Conservation (phyloP, 1,139 yeast species). For the Blastobotrys capitulatus region DNA sequence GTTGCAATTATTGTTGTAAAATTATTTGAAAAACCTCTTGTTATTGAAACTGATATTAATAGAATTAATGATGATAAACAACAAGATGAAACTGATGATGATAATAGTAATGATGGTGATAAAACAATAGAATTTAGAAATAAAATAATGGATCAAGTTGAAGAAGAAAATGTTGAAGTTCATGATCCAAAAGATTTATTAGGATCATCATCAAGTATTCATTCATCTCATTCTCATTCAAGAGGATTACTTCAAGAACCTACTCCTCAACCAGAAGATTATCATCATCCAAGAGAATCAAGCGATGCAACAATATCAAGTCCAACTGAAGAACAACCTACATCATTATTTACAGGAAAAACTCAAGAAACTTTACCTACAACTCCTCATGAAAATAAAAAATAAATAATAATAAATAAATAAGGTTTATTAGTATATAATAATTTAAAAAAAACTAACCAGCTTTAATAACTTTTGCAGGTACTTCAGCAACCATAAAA, state of each 20-base stretch:
- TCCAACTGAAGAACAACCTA: not conserved
- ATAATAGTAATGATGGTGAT: not conserved
- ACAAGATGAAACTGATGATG: not conserved
- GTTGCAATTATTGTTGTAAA: slow-evolving; percentile 15
- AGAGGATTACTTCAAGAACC: slow-evolving; percentile 1
- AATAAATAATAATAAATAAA: not conserved
- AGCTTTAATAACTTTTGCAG: slow-evolving; percentile 24
- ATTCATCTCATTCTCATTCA: not conserved
- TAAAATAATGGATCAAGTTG: not conserved
- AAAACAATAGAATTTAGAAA: not conserved
- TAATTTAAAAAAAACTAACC: slow-evolving; percentile 12
- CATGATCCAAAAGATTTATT: slow-evolving; percentile 2
- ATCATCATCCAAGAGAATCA: not conserved
- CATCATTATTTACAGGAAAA: not conserved
- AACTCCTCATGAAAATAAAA: not conserved
- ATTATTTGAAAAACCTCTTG: not conserved
- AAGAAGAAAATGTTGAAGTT: not conserved
- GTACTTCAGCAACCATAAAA: slow-evolving; percentile 40
- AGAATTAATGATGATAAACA: not conserved
- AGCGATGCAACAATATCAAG: not conserved
- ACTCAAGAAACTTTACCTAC: not conserved
- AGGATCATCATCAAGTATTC: not conserved
- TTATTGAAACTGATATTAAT: not conserved
- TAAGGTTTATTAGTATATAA: not conserved
- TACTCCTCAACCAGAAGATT: slow-evolving; percentile 9